These are phyloP conservation scores for Trifolium fragiferum DNA, from an alignment of 306 rosid genomes.

Conservation along the genomic window DNA sequence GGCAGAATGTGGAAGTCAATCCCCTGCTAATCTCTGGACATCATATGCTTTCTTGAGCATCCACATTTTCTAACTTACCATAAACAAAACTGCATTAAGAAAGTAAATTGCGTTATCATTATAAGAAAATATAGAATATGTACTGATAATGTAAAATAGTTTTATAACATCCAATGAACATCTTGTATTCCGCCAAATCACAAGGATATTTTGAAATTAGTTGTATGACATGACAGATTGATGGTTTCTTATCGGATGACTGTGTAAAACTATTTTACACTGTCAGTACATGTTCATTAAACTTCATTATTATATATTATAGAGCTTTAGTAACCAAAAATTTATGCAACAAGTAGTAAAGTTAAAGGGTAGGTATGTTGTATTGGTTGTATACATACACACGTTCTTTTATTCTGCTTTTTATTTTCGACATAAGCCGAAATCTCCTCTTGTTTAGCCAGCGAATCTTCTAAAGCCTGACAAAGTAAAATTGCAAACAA, in stretches of 20 bases:
- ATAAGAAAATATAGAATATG: neutral
- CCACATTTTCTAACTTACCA: constrained; percentile 37
- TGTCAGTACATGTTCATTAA: no score
- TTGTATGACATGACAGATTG: no score
- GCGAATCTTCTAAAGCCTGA: constrained; percentile 77
- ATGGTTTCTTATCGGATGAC: no score
- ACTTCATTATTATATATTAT: neutral
- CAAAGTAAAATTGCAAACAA: constrained; percentile 24
- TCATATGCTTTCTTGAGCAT: constrained; percentile 25
- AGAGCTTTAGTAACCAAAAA: constrained; percentile 17
- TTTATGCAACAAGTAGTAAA: constrained; percentile 16
- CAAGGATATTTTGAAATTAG: no score
- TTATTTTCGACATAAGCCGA: constrained; percentile 67
- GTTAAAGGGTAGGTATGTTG: neutral
- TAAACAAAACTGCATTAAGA: constrained; percentile 44
- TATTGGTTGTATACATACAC: constrained; percentile 39
- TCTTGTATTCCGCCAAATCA: no score
- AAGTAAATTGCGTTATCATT: constrained; percentile 21
- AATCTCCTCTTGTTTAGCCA: constrained; percentile 67
- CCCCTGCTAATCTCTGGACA: constrained; percentile 22
- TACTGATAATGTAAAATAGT: no score
- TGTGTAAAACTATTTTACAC: no score
- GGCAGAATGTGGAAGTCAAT: constrained; percentile 33
- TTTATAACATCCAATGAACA: no score
- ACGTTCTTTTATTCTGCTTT: constrained; percentile 59